phyloP scores from a whole-genome alignment of 768 basidiomycete genomes.

The Tubosaeta sp. region DNA sequence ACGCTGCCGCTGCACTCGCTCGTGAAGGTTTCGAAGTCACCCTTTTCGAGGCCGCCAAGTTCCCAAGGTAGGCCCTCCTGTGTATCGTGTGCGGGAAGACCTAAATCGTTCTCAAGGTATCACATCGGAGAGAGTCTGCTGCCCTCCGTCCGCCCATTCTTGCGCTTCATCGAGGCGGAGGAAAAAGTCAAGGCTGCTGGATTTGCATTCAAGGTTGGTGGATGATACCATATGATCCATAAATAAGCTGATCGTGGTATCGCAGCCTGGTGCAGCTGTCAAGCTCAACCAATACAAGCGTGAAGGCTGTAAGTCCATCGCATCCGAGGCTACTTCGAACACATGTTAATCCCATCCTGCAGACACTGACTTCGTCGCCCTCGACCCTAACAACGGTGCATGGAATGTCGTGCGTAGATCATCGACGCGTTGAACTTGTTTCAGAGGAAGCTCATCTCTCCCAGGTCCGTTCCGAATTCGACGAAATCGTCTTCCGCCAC shows the following conservation, averaged over 20 bases:
- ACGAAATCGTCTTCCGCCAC: neutral
- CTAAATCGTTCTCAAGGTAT: neutral
- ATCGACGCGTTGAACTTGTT: neutral
- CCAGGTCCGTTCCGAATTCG: neutral
- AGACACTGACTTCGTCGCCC: neutral
- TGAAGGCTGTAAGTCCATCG: slow-evolving; percentile 33
- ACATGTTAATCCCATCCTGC: neutral
- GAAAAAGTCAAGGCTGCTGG: neutral
- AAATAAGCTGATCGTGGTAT: neutral
- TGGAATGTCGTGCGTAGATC: neutral
- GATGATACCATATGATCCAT: neutral
- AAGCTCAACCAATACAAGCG: slow-evolving; percentile 5
- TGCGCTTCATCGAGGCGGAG: neutral
- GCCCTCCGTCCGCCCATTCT: neutral
- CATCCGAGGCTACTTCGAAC: neutral
- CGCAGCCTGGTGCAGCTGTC: slow-evolving; percentile 1
- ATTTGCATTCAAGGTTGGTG: neutral
- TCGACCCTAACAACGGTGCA: neutral
- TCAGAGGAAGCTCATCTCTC: neutral
- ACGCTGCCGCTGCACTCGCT: slow-evolving; percentile 1
- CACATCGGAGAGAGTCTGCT: slow-evolving; percentile 2
- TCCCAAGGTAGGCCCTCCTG: neutral
- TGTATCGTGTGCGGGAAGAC: neutral
- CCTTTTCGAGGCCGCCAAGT: neutral
- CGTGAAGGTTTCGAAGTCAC: neutral